Conservation (phyloP, 78 protist genomes). For the Blattamonas nauphoetae region DNA sequence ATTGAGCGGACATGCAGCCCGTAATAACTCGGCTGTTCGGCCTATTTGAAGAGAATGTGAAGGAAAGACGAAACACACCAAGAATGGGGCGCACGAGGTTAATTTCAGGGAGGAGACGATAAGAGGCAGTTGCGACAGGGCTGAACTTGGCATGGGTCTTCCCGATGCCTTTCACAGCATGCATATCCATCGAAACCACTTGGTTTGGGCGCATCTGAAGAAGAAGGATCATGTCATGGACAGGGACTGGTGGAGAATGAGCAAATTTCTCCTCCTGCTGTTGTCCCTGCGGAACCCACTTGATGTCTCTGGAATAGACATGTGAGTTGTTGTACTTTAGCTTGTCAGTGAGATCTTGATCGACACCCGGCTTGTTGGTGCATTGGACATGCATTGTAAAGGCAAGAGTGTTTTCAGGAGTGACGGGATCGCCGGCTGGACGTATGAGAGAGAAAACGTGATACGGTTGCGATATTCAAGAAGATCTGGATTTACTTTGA, state of each 20-base stretch:
- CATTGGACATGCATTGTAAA: slow-evolving; percentile 24
- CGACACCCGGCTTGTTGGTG: not conserved
- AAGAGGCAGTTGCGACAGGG: slow-evolving; percentile 85
- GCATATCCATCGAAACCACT: not conserved
- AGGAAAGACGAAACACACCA: too few relatives aligned
- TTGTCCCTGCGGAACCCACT: slow-evolving; percentile 71
- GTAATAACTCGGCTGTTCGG: slow-evolving; percentile 48
- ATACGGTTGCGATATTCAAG: slow-evolving; percentile 23
- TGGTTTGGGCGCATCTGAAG: slow-evolving; percentile 71
- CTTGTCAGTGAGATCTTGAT: not conserved
- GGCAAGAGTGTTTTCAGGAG: slow-evolving; percentile 24
- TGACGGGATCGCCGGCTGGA: slow-evolving; percentile 10
- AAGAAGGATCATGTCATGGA: slow-evolving; percentile 73
- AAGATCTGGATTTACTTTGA: slow-evolving; percentile 59
- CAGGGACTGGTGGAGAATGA: slow-evolving; percentile 47
- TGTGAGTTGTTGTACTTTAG: not conserved
- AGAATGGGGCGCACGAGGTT: slow-evolving; percentile 24
- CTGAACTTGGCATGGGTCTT: slow-evolving; percentile 86
- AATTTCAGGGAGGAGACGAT: slow-evolving; percentile 71
- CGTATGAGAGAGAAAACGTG: not conserved
- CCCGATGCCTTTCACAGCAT: slow-evolving; percentile 68
- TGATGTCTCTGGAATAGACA: slow-evolving; percentile 29
- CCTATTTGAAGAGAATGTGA: not conserved
- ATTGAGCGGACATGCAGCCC: slow-evolving; percentile 44
- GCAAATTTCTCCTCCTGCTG: slow-evolving; percentile 43